Base-by-base conservation (phyloP, 2,329 filamentous ascomycete genomes). In the Tothia fuscella region DNA sequence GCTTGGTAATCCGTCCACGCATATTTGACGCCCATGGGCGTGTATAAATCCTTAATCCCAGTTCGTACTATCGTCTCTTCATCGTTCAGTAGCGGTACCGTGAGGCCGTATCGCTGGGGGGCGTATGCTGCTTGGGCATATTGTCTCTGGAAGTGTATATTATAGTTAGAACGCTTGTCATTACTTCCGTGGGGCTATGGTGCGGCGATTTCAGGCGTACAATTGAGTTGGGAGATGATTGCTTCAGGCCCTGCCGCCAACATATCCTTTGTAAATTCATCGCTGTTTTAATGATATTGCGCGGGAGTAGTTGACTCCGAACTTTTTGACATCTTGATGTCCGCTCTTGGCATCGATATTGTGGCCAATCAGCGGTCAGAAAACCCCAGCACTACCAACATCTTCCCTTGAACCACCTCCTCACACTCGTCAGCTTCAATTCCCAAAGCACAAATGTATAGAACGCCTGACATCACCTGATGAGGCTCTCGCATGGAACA, bases 1-100 rank as follows among this genome's bases (percentile, higher is more conserved):
- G 66, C 57, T 70, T 93, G 87, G 65, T 95, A 93, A 55, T 87
- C 70, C 25, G 72, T 80, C 79, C 86, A 98, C 38, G 87, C 79
- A 42, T 84, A 72, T 43, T 80, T 65, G 62, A 83, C 93, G 42
- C 75, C 83, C 38, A 72, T 67, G 2, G 70, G 60, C 22, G 78
- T 78, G 56, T 94, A 69, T 46, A 96, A 70, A 12, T 76, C 75
- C n/a, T 76, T 72, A 5, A 94, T 68, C 45, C 76, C 76, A 48
- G 72, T 53, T 41, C 63, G 45, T 43, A 55, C 53, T 50, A 73
- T 71, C 30, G 56, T 47, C 10, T 54, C 48, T 43, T 69, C 61
- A 53, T 71, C 62, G 30, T 56, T 58, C 49, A 76, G 66, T 46
- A 61, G 53, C 19, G 72, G 71, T 5, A 73, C 61, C 34, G 75